Conservation (phyloP, 2,329 filamentous ascomycete genomes). For the Arthrobotrys megalospora region DNA sequence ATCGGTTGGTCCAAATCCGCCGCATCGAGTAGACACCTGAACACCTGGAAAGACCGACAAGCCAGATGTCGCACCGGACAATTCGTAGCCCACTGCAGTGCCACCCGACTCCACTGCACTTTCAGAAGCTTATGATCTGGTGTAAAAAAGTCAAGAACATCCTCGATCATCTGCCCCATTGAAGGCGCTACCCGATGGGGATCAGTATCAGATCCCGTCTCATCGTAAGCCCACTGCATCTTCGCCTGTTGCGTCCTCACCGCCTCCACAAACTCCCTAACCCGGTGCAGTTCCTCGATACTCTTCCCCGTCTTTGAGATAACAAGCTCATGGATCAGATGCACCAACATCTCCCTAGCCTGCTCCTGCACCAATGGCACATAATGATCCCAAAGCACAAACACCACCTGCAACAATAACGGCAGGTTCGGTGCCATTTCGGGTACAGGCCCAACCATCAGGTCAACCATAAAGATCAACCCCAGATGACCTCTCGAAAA, state of each 20-base stretch:
- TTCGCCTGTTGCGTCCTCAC: constrained; percentile 86
- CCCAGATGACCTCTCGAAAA: constrained; percentile 94
- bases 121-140: constrained; percentile 87
- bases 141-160: constrained; percentile 88
- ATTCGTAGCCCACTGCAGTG: constrained; percentile 94
- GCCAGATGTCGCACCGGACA: constrained; percentile 95
- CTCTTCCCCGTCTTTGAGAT: constrained; percentile 76
- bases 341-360: constrained; percentile 96
- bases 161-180: constrained; percentile 86
- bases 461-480: constrained; percentile 91
- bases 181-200: constrained; percentile 85
- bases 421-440: constrained; percentile 84
- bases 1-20: constrained; percentile 83
- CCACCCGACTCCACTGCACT: constrained; percentile 90
- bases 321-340: constrained; percentile 95
- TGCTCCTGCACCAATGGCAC: constrained; percentile 95
- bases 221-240: constrained; percentile 94
- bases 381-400: constrained; percentile 98
- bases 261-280: constrained; percentile 81
- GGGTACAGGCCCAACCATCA: constrained; percentile 93
- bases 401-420: constrained; percentile 88
- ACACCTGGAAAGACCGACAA: constrained; percentile 97
- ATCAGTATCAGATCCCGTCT: constrained; percentile 82
- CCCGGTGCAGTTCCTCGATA: constrained; percentile 78
- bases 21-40: constrained; percentile 90